Evolutionary conservation across 441 rosid genomes (phyloP).

Genomic region (Euphorbia celastroides): DNA sequence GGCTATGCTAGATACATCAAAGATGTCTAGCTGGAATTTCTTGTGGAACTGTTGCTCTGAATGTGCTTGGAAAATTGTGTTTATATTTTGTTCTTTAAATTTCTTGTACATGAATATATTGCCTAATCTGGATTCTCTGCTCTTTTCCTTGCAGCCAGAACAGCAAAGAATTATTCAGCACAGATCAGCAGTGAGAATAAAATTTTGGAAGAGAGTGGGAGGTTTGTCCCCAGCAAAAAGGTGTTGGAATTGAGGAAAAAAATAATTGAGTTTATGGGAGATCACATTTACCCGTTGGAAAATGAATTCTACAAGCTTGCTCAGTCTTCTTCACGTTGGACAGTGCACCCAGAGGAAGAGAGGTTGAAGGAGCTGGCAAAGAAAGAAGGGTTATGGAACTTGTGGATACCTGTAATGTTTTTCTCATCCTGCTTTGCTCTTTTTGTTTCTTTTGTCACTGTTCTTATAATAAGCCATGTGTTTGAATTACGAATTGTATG

Average conservation of each 20-base stretch:
- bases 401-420: constrained; percentile 73
- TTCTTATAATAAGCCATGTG: background rate
- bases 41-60: background rate
- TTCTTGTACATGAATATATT: constrained; percentile 4
- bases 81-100: background rate
- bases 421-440: constrained; percentile 9
- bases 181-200: constrained; percentile 19
- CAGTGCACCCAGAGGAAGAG: constrained; percentile 91
- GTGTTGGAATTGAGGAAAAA: constrained; percentile 61
- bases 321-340: constrained; percentile 74
- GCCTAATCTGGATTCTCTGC: constrained; percentile 4
- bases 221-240: constrained; percentile 59
- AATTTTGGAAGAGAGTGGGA: constrained; percentile 46
- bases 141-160: constrained; percentile 26
- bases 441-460: background rate
- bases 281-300: constrained; percentile 81
- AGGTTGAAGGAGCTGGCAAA: constrained; percentile 79
- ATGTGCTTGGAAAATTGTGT: background rate
- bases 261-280: constrained; percentile 84
- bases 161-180: constrained; percentile 21
- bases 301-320: constrained; percentile 72
- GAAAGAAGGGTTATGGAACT: constrained; percentile 91
- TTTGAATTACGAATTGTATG: constrained; percentile 5
- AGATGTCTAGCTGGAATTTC: background rate
- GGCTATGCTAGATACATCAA: background rate